phyloP scores from a whole-genome alignment of 2,329 filamentous ascomycete genomes.

The Trichoderma sp. region DNA sequence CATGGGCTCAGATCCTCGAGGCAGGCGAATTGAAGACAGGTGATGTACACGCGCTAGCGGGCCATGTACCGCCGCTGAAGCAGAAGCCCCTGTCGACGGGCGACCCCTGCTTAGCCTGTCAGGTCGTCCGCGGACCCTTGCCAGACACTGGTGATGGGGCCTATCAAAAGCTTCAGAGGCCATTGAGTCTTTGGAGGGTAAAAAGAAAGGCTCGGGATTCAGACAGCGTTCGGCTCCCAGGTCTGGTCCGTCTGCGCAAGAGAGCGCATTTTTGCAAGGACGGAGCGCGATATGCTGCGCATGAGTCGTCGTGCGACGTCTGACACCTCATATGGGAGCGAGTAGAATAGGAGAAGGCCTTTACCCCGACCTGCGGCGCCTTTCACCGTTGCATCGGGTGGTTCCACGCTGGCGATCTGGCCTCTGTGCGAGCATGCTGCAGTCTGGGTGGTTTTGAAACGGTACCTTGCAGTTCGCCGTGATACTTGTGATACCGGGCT shows the following conservation, averaged over 20 bases:
- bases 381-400: conserved; percentile 26
- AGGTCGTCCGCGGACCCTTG: conserved; percentile 25
- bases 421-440: conserved; percentile 19
- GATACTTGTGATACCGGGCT: conserved; percentile 6
- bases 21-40: conserved; percentile 24
- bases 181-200: background rate
- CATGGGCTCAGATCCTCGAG: conserved; percentile 24
- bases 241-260: background rate
- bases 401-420: conserved; percentile 29
- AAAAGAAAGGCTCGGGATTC: background rate
- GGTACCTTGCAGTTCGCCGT: conserved; percentile 28
- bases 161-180: conserved; percentile 23
- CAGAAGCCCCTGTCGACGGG: conserved; percentile 19
- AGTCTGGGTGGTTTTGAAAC: conserved; percentile 9
- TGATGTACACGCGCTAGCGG: conserved; percentile 27
- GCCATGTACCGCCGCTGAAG: conserved; percentile 24
- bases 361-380: conserved; percentile 23
- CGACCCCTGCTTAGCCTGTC: conserved; percentile 27
- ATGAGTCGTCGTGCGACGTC: conserved; percentile 6
- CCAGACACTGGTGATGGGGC: conserved; percentile 24
- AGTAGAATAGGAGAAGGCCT: background rate
- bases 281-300: background rate
- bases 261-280: background rate
- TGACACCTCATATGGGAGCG: background rate
- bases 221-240: background rate